Evolutionary conservation across 2,329 filamentous ascomycete genomes (phyloP), one percentile per base, ranked within the genome.

Genomic region (Hypoxylon sp.): DNA sequence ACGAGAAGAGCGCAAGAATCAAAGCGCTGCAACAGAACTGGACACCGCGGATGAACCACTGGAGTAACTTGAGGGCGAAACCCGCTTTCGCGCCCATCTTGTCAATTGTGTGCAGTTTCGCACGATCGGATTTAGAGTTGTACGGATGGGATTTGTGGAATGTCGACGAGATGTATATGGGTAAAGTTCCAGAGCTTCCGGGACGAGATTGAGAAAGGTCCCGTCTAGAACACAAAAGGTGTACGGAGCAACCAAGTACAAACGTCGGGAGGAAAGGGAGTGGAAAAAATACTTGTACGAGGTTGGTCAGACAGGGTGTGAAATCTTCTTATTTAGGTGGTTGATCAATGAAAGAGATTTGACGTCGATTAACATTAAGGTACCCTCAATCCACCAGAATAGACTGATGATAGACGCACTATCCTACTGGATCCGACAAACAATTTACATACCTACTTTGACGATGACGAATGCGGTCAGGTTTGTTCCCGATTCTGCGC

Each of bases 1-100:
- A 97, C 54, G 90, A 91, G 85, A 91, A 94, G 76, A 96, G 87
- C 72, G 87, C 91, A 68, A 98, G 87, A 68, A 95, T 87, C 72
- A 97, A 85, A 65, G 86, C 89, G 8, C 91, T 85, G 79, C 89
- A 92, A 77, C 88, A 85, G 80, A 97, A 91, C 75, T 93, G 88
- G 63, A 97, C 81, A 71, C 86, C 81, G 73, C 95, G 92, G 75
- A 97, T 83, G 78, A 91, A 85, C 78, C 91, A 91, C 76, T 93
- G 91, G 51, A 87, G 65, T 66, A 87, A 81, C 75, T 93, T 93
- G 74, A 97, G 88, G 74, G 88, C 84, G 68, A 90, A 79, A 70
- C 89, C 88, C 48, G 82, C 80, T 69, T 84, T 83, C 65, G 83
- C 79, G 70, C 85, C 87, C 90, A 92, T 92, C 59, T 66, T 85